phyloP scores from a whole-genome alignment of 352 stramenopile genomes.

The Blastocystis sp. region DNA sequence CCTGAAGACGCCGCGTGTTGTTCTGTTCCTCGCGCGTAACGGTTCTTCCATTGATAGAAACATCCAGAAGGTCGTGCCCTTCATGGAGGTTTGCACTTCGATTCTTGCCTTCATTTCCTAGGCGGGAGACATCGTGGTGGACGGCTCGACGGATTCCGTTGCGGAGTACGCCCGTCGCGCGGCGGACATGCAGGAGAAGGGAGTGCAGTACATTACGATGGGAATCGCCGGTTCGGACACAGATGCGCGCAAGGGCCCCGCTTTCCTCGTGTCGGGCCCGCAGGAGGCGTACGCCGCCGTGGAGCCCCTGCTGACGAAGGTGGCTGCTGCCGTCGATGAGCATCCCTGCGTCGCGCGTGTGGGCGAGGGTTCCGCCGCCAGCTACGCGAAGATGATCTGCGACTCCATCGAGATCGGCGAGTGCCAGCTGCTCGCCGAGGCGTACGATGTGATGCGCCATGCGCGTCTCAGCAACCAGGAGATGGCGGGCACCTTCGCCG shows the following conservation, averaged over 20 bases:
- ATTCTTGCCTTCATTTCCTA: not conserved
- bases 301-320: conserved; percentile 14
- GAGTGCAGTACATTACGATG: conserved; percentile 5
- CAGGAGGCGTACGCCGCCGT: not conserved
- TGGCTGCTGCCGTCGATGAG: not conserved
- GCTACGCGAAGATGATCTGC: not conserved
- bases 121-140: not conserved
- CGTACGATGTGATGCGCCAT: conserved; percentile 1
- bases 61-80: conserved; percentile 19
- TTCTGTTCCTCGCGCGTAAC: not conserved
- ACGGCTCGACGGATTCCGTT: conserved; percentile 1
- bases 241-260: not conserved
- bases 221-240: conserved; percentile 21
- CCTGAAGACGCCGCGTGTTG: conserved; percentile 18
- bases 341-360: conserved; percentile 7
- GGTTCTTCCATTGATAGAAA: conserved; percentile 35
- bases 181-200: conserved; percentile 14
- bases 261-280: conserved; percentile 19
- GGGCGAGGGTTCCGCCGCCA: not conserved
- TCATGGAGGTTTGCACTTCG: not conserved
- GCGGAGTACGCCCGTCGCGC: not conserved
- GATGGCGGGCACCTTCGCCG: not conserved
- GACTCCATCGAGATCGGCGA: conserved; percentile 2
- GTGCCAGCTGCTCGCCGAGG: conserved; percentile 21
- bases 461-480: not conserved